These are phyloP conservation scores for Immersiporthe knoxdaviesiana DNA, from an alignment of 2,329 filamentous ascomycete species.

Conservation along the genomic window DNA sequence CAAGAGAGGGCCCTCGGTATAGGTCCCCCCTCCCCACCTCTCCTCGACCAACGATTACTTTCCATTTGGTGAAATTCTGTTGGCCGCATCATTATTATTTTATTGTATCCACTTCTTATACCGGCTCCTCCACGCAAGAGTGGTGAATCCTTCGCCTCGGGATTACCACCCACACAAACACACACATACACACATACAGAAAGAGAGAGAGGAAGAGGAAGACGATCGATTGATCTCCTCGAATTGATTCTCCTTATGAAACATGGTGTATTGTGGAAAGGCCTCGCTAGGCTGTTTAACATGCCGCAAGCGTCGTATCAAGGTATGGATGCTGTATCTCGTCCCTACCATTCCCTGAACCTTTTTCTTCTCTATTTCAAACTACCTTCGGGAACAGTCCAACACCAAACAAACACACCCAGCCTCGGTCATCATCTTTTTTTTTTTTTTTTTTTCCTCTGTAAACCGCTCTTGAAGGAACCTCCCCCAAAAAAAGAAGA, in stretches of 20 bases:
- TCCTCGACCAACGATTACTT: conserved; percentile 2
- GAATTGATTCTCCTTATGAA: conserved; percentile 3
- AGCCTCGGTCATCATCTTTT: too few species aligned
- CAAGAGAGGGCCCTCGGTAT: conserved; percentile 8
- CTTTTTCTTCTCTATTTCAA: not conserved
- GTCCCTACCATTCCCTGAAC: not conserved
- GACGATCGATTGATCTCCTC: not conserved
- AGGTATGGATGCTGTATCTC: conserved; percentile 44
- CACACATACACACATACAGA: not conserved
- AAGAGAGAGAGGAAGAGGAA: too few species aligned
- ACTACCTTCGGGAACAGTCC: too few species aligned
- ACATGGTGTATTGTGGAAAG: conserved; percentile 61
- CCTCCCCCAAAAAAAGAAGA: too few species aligned
- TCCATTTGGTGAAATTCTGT: conserved; percentile 1
- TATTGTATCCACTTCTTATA: not conserved
- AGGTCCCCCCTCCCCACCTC: too few species aligned
- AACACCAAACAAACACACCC: too few species aligned
- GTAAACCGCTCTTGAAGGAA: too few species aligned
- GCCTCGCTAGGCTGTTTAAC: conserved; percentile 59
- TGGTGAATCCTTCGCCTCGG: not conserved
- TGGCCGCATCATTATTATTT: not conserved
- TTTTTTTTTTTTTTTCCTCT: not conserved
- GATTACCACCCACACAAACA: not conserved
- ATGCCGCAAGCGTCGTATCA: conserved; percentile 58
- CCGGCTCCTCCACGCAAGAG: not conserved